Evolutionary conservation across 1,139 yeast species (phyloP).

Genomic region (Nakaseomyces bracarensis): DNA sequence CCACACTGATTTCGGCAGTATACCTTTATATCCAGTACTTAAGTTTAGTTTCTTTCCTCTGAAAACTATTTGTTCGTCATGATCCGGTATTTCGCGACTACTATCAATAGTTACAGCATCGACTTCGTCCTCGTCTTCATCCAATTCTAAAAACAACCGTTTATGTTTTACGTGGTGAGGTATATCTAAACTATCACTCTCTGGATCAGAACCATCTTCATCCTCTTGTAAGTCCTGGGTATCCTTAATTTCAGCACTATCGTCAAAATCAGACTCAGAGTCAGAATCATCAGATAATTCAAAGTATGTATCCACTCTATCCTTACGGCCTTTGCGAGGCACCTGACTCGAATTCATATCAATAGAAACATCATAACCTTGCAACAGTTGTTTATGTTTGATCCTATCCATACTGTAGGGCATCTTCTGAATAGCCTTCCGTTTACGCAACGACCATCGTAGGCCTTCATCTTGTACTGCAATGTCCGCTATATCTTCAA

Average conservation of each 20-base stretch:
- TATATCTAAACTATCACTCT: slow-evolving; percentile 1
- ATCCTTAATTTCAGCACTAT: slow-evolving; percentile 2
- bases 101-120: background rate
- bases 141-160: slow-evolving; percentile 6
- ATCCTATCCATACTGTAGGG: slow-evolving; percentile 32
- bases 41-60: slow-evolving; percentile 27
- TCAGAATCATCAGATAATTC: slow-evolving; percentile 10
- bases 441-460: slow-evolving; percentile 21
- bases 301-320: slow-evolving; percentile 10
- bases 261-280: slow-evolving; percentile 3
- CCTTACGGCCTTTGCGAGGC: slow-evolving; percentile 9
- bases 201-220: background rate
- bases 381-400: slow-evolving; percentile 25
- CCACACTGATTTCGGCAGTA: slow-evolving; percentile 30
- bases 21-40: slow-evolving; percentile 28
- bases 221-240: background rate
- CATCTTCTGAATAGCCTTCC: slow-evolving; percentile 31
- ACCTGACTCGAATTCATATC: slow-evolving; percentile 8
- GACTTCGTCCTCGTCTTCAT: slow-evolving; percentile 7
- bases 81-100: background rate
- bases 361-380: slow-evolving; percentile 25
- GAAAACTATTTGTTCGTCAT: slow-evolving; percentile 17
- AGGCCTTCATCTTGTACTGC: background rate
- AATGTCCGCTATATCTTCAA: too few species aligned
- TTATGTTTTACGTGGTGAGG: slow-evolving; percentile 5